Base-by-base conservation (phyloP, 108 stramenopile species). In the Cyclotella choctawhatcheeana region DNA sequence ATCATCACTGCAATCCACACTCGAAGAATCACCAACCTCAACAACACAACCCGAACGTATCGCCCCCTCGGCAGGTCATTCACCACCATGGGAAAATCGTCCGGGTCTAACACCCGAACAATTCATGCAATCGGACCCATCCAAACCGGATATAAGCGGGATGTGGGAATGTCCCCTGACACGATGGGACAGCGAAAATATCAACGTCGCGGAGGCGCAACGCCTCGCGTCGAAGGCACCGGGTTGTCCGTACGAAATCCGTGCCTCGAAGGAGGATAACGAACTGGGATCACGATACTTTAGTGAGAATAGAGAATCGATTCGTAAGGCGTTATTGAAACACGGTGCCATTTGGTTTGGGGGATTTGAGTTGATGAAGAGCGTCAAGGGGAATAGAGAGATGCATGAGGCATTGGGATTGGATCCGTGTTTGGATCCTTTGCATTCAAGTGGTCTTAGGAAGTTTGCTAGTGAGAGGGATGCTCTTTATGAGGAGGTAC, bases 101-200 rank as follows among this genome's bases (percentile, higher is more conserved):
- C 58, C 63, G 0, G 91, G 90, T 37, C 65, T 83, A 22, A 0
- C 84, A 17, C 84, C 82, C 17, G 85, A 82, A 50, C 85, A 93
- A 77, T 95, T 91, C 78, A 77, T 96, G 74, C 40, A 64, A 17
- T 79, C 73, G 40, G 94, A 96, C 75, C 67, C 83, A 77, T 51
- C 58, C 52, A 84, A 89, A 31, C 85, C 88, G 1, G 93, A 96
- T 71, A 52, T 88, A 30, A 67, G 79, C 37, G 81, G 58, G 16
- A 91, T 96, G 89, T 92, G 90, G 88, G 95, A 96, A 79, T 96
- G 95, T 68, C 95, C 95, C 20, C 63, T 92, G 66, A 96, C 95
- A 18, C 70, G 80, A 71, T 96, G 95, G 95, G 82, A 92, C 77
- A 83, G 82, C 0, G 88, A 90, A 12, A 76, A 69, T 24, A 89